Evolutionary conservation across 164 flowering plant genomes (phyloP).

Genomic region (Aristolochia fimbriata): DNA sequence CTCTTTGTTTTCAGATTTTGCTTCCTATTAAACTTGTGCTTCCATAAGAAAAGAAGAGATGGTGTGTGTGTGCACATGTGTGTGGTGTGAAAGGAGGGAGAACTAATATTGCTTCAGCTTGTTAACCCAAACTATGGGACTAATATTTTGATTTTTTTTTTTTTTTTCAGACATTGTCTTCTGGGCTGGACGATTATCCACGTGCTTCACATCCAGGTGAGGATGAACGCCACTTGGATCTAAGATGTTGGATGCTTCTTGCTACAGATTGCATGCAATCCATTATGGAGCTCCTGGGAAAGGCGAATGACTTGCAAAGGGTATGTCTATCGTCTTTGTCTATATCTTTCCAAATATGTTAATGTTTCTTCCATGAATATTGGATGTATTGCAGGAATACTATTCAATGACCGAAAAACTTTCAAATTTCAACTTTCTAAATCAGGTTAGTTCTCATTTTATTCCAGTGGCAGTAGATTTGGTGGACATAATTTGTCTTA

Average conservation of each 20-base stretch:
- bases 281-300: constrained; percentile 38
- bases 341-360: not conserved
- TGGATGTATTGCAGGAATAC: constrained; percentile 49
- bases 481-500: too few species aligned
- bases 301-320: constrained; percentile 30
- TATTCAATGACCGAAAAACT: constrained; percentile 44
- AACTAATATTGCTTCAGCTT: too few species aligned
- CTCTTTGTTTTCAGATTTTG: too few species aligned
- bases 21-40: too few species aligned
- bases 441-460: constrained; percentile 51
- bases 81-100: too few species aligned
- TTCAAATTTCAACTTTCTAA: constrained; percentile 65
- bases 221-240: constrained; percentile 94
- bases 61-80: too few species aligned
- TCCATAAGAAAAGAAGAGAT: too few species aligned
- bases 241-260: constrained; percentile 97
- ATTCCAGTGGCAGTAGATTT: too few species aligned
- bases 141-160: not conserved
- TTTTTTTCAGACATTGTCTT: constrained; percentile 57
- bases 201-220: constrained; percentile 93
- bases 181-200: constrained; percentile 97
- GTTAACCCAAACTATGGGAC: too few species aligned
- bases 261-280: constrained; percentile 84
- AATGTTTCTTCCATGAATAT: constrained; percentile 1
- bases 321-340: constrained; percentile 19